Evolutionary conservation across 495 filamentous ascomycete genomes (phyloP).

Genomic region (Corynascus novoguineensis): DNA sequence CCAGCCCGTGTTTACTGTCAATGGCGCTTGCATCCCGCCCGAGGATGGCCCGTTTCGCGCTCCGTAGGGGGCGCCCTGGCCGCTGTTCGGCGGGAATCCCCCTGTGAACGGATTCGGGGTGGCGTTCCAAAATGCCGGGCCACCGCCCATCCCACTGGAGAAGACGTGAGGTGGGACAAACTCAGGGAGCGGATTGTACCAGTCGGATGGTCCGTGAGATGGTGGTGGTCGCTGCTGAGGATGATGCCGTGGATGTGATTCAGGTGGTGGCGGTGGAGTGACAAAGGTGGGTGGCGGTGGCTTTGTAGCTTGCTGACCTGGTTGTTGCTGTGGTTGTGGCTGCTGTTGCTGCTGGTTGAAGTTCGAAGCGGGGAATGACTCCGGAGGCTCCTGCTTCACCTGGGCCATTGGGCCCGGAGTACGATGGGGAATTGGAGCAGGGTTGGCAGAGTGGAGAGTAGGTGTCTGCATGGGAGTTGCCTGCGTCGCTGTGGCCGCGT

Average conservation of each 20-base stretch:
- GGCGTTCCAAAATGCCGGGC: constrained; percentile 16
- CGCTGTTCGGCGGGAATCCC: background rate
- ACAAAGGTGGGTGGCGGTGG: constrained; percentile 30
- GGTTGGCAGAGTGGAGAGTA: constrained; percentile 17
- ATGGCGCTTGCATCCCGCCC: background rate
- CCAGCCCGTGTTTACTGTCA: background rate
- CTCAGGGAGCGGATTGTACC: constrained; percentile 46
- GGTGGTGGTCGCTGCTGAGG: constrained; percentile 38
- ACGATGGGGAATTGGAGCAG: constrained; percentile 7
- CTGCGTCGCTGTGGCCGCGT: background rate
- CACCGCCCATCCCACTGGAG: constrained; percentile 2
- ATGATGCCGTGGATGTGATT: constrained; percentile 16
- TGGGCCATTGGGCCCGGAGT: background rate
- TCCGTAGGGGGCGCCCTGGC: constrained; percentile 2
- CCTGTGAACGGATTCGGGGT: constrained; percentile 6
- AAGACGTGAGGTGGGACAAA: constrained; percentile 45
- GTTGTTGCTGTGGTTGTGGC: constrained; percentile 22
- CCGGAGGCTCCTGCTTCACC: background rate
- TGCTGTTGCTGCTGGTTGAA: constrained; percentile 12
- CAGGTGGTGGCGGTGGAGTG: constrained; percentile 30
- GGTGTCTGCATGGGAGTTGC: constrained; percentile 25
- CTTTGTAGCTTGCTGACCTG: constrained; percentile 17
- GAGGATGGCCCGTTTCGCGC: background rate
- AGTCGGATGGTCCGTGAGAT: constrained; percentile 33
- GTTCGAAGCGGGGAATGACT: background rate